Conservation (phyloP, 768 basidiomycete species). For the Boletales sp. region DNA sequence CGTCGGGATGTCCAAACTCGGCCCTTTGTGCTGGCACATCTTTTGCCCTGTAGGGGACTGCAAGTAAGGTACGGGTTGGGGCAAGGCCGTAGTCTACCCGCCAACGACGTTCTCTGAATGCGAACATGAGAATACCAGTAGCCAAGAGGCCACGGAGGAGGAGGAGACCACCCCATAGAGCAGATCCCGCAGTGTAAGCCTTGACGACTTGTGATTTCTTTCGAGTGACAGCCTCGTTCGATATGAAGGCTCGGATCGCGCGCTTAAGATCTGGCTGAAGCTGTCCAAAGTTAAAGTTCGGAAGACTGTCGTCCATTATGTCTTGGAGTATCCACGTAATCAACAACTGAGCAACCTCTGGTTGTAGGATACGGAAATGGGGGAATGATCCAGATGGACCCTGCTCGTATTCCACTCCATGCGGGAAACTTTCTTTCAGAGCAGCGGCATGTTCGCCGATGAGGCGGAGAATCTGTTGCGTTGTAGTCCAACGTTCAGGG, state of each 20-base stretch:
- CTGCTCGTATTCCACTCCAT: constrained; percentile 5
- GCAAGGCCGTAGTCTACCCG: constrained; percentile 25
- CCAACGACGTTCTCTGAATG: constrained; percentile 25
- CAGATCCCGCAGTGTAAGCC: neutral
- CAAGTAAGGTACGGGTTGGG: constrained; percentile 15
- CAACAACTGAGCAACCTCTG: constrained; percentile 4
- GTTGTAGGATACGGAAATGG: constrained; percentile 12
- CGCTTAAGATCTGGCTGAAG: neutral
- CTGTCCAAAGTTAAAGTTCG: constrained; percentile 8
- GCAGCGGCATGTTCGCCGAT: constrained; percentile 7
- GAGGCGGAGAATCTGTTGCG: constrained; percentile 37
- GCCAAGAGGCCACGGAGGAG: constrained; percentile 26
- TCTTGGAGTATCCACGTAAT: constrained; percentile 7
- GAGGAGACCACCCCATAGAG: constrained; percentile 13
- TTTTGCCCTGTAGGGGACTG: constrained; percentile 29
- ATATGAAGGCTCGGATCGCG: constrained; percentile 9
- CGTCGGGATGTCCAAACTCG: constrained; percentile 28
- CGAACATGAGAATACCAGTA: constrained; percentile 18
- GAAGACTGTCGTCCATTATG: constrained; percentile 6
- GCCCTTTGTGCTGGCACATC: constrained; percentile 22
- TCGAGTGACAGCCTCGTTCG: neutral
- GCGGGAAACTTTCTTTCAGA: constrained; percentile 2
- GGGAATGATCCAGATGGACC: constrained; percentile 8
- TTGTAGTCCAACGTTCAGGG: constrained; percentile 41
- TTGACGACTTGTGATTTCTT: neutral